Evolutionary conservation across 148 eudicot genomes (phyloP).

Genomic region (Beta vulgaris): DNA sequence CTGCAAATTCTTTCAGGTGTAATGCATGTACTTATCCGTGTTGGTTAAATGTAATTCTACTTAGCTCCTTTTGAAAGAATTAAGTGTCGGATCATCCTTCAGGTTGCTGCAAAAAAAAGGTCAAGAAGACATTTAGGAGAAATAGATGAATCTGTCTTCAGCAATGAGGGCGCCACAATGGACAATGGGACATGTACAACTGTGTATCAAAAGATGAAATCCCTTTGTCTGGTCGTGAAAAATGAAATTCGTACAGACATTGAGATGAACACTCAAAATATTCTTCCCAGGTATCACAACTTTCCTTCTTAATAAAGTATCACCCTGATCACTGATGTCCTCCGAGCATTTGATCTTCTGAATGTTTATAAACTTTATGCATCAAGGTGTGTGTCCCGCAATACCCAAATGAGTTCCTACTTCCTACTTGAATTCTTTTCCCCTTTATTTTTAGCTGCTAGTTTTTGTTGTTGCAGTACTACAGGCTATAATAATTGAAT

Average conservation of each 20-base stretch:
- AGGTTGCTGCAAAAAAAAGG: constrained; percentile 45
- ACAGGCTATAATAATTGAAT: background rate
- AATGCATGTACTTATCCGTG: background rate
- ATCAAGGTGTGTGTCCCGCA: background rate
- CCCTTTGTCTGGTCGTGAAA: constrained; percentile 33
- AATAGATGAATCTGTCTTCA: constrained; percentile 27
- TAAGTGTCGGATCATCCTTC: background rate
- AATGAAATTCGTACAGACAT: constrained; percentile 39
- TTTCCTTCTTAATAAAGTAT: background rate
- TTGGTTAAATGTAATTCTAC: background rate
- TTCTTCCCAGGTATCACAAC: constrained; percentile 35
- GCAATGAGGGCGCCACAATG: constrained; percentile 25
- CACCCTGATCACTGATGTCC: background rate
- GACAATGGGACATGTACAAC: constrained; percentile 25
- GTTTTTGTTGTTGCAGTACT: background rate
- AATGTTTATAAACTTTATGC: background rate
- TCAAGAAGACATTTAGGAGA: constrained; percentile 38
- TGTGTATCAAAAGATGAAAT: constrained; percentile 38
- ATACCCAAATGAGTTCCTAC: background rate
- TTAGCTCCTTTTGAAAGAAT: background rate
- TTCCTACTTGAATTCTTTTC: background rate
- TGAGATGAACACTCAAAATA: constrained; percentile 31
- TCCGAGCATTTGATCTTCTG: background rate
- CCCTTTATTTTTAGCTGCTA: background rate
- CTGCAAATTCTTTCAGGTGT: constrained; percentile 43